phyloP scores from a whole-genome alignment of 2,329 filamentous ascomycete genomes.

The Phaeosphaeriaceae sp. region DNA sequence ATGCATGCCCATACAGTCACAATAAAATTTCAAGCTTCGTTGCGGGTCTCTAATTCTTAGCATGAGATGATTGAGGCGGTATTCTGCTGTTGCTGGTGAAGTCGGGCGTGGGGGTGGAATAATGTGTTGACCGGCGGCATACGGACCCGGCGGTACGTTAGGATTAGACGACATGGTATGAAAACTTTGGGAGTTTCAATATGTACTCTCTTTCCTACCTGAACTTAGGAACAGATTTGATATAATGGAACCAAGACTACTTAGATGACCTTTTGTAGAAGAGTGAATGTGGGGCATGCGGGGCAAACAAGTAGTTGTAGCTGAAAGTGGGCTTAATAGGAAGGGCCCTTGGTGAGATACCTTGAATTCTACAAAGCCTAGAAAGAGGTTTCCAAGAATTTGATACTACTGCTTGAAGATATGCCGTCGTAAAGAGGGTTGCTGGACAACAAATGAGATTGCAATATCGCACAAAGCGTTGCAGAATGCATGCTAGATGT shows the following conservation, averaged over 20 bases:
- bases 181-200: no score
- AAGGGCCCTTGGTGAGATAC: no score
- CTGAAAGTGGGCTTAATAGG: no score
- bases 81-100: conserved; percentile 34
- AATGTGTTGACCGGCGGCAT: conserved; percentile 29
- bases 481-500: no score
- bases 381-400: no score
- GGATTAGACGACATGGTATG: no score
- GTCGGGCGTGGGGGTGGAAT: conserved; percentile 30
- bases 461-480: no score
- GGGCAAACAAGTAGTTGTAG: conserved; percentile 7
- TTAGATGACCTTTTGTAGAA: neutral
- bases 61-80: conserved; percentile 44
- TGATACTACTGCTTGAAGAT: no score
- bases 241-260: neutral
- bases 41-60: conserved; percentile 40
- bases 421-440: no score
- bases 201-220: no score
- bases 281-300: conserved; percentile 16
- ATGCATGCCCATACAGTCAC: conserved; percentile 42
- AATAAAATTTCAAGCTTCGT: conserved; percentile 39
- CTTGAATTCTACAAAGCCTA: no score
- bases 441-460: no score
- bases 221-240: neutral
- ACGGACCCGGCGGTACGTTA: conserved; percentile 29